A percentile compares a stretch with the other conserved stretches of the same genome.
These are phyloP conservation scores for Chaetomiaceae sp. DNA, from an alignment of 2,329 filamentous ascomycete species.

Conservation along the genomic window DNA sequence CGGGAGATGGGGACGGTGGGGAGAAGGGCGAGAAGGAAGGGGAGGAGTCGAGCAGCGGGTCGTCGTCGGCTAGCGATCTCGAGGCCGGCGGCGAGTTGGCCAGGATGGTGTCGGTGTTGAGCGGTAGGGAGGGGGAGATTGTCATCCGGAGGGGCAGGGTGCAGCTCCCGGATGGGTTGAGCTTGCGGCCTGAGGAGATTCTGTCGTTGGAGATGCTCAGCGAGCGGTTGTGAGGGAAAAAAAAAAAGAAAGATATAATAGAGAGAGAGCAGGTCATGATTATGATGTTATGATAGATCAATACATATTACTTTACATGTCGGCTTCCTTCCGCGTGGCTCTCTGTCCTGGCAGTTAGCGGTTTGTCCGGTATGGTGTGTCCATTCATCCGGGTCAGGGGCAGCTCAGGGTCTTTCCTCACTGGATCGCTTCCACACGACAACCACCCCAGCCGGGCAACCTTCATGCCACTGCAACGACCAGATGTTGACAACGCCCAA, in stretches of 20 bases:
- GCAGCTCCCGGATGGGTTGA: constrained; percentile 18
- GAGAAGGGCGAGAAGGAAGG: neutral
- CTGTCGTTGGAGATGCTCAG: constrained; percentile 22
- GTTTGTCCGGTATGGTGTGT: too few relatives aligned
- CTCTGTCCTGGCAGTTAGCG: too few relatives aligned
- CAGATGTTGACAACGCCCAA: too few relatives aligned
- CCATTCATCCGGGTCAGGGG: too few relatives aligned
- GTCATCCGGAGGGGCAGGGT: constrained; percentile 16
- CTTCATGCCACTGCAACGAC: too few relatives aligned
- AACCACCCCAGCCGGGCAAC: too few relatives aligned
- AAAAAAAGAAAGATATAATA: constrained; percentile 3
- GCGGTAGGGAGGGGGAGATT: constrained; percentile 8
- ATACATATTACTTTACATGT: too few relatives aligned
- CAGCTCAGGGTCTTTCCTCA: too few relatives aligned
- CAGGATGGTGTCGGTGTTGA: constrained; percentile 1
- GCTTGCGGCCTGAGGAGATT: constrained; percentile 20
- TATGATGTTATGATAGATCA: neutral
- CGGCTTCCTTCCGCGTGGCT: too few relatives aligned
- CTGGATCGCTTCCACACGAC: too few relatives aligned
- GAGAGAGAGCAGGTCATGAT: neutral
- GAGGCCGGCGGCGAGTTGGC: constrained; percentile 3
- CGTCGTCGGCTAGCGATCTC: neutral
- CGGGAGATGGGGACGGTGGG: neutral
- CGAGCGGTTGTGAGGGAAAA: constrained; percentile 20
- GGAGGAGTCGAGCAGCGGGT: constrained; percentile 1